These are phyloP conservation scores for Didymella lethalis DNA, from an alignment of 2,329 filamentous ascomycete species.

Conservation along the genomic window DNA sequence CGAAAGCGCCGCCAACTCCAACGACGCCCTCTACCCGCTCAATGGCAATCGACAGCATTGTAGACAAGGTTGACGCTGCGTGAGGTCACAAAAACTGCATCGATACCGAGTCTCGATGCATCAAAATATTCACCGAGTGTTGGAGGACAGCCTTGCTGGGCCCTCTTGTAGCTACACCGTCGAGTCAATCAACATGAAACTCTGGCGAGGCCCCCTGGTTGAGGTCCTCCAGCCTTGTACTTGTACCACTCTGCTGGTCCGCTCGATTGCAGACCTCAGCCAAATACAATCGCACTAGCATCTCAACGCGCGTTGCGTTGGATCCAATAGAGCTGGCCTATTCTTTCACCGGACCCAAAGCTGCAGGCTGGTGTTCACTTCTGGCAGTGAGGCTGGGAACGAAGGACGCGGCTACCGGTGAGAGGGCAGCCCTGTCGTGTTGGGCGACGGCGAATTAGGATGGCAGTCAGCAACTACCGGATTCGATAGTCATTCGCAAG, in stretches of 20 bases:
- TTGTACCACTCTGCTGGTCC: not conserved
- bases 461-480: constrained; percentile 5
- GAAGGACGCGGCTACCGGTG: constrained; percentile 7
- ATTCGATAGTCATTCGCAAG: constrained; percentile 2
- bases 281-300: not conserved
- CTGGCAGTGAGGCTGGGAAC: not conserved
- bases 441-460: constrained; percentile 1
- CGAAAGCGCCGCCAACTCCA: constrained; percentile 47
- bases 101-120: not conserved
- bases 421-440: constrained; percentile 16
- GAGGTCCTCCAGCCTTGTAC: not conserved
- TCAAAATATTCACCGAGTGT: not conserved
- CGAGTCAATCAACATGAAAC: not conserved
- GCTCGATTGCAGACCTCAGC: not conserved
- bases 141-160: not conserved
- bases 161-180: not conserved
- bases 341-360: not conserved
- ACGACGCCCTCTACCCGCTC: constrained; percentile 49
- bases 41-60: constrained; percentile 52
- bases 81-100: constrained; percentile 25
- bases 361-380: not conserved
- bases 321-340: not conserved
- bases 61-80: constrained; percentile 48
- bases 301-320: not conserved
- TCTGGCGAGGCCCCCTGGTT: not conserved